Conservation (phyloP, 148 eudicot genomes). For the Selenicereus undatus region DNA sequence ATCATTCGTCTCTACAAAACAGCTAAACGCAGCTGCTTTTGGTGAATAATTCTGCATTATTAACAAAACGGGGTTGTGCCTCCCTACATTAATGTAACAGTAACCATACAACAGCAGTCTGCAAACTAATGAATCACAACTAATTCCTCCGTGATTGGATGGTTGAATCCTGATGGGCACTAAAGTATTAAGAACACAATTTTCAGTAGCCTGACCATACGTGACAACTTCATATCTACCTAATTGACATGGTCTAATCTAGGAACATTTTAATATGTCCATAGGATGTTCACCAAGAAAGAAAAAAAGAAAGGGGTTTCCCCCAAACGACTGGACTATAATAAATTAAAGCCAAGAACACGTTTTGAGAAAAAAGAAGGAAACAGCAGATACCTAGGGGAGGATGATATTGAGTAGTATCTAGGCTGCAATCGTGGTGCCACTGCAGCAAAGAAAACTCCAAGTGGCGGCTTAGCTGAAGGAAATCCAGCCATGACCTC, state of each 20-base stretch:
- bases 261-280: background rate
- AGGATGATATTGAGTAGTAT: conserved; percentile 95
- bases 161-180: too few species aligned
- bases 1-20: too few species aligned
- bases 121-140: background rate
- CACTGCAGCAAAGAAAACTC: conserved; percentile 94
- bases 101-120: too few species aligned
- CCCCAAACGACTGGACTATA: background rate
- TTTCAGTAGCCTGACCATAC: too few species aligned
- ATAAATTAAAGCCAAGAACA: background rate
- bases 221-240: too few species aligned
- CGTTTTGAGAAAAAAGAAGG: background rate
- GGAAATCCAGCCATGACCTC: conserved; percentile 91
- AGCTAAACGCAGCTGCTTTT: too few species aligned
- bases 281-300: background rate
- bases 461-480: conserved; percentile 89
- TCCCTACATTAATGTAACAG: too few species aligned
- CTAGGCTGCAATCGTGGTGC: conserved; percentile 92
- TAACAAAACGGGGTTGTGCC: too few species aligned
- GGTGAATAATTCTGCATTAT: too few species aligned
- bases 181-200: too few species aligned
- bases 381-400: conserved; percentile 48
- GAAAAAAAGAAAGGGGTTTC: background rate
- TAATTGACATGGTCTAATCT: background rate
- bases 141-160: background rate